phyloP scores from a whole-genome alignment of 176 grass and related monocot genomes.

The Lolium rigidum region DNA sequence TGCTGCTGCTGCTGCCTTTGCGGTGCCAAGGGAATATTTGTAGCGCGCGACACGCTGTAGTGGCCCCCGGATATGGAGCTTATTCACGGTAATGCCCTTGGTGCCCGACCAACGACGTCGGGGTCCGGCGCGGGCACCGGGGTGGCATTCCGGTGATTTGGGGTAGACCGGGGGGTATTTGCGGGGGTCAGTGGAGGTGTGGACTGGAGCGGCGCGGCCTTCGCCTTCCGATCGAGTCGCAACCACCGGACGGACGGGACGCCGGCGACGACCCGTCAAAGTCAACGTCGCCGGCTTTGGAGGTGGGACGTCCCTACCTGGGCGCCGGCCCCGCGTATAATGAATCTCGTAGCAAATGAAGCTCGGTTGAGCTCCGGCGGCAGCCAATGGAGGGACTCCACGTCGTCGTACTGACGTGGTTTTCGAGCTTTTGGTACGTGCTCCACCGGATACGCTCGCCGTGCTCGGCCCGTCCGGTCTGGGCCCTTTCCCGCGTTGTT shows the following conservation, averaged over 20 bases:
- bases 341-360: background rate
- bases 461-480: background rate
- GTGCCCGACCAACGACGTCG: background rate
- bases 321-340: background rate
- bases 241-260: background rate
- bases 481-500: background rate
- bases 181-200: background rate
- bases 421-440: background rate
- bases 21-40: slow-evolving; percentile 50
- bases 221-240: background rate
- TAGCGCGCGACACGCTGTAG: background rate
- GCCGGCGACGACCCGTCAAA: slow-evolving; percentile 26
- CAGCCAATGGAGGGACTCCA: slow-evolving; percentile 31
- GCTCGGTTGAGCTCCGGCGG: background rate
- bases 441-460: background rate
- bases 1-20: background rate
- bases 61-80: background rate
- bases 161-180: background rate
- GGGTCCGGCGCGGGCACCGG: fast-evolving
- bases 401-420: slow-evolving; percentile 48
- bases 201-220: slow-evolving; percentile 15
- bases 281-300: slow-evolving; percentile 33
- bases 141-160: slow-evolving; percentile 34
- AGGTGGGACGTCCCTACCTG: background rate
- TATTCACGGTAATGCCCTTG: slow-evolving; percentile 41